Base-by-base conservation (phyloP, 2,329 filamentous ascomycete genomes). In the Mycosphaerella arachidis region DNA sequence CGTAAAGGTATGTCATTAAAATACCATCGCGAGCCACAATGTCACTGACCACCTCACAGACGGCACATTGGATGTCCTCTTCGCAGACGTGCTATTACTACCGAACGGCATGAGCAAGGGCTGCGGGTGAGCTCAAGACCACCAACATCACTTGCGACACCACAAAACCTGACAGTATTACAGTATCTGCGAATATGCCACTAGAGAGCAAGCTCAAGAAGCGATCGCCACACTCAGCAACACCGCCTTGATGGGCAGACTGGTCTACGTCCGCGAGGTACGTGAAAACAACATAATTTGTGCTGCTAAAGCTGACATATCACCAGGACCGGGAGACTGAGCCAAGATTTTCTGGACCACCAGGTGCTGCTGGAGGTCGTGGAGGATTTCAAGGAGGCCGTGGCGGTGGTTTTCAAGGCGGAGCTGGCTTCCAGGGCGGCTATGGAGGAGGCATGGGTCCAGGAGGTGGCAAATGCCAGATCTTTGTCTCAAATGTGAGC, bases 71-170 rank as follows among this genome's bases (percentile, higher is more conserved):
- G 93, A 97, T 80, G 94, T 99, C 78, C 87, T 97, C 82, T 99
- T 96, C 82, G 94, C 94, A 83, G 94, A 99, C 85, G 94, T 99
- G 76, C 88, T 99, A 81, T 85, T 96, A 79, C 92, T 99, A 88
- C 94, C 94, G 75, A 99, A 99, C 86, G 94, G 94, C 92, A 99
- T 99, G 94, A 97, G 93, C 91, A 99, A 99, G 93, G 93, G 94
- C 92, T 99, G 93, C 93, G 94, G 94, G 92, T 96, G 87, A 87
- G 92, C 86, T 56, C 48, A 55, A 35, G 30, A 48, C 48, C 40
- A 53, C 46, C 56, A 30, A 48, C 53, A 40, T 35, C 35, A 48
- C 43, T 20, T 52, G 24, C 31, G 60, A 31, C 53, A 50, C 18
- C 45, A 27, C 37, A 29, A 48, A 30, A 48, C 6, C 57, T 66